phyloP scores from a whole-genome alignment of 2,329 filamentous ascomycete species.

The Colletotrichum siamense region DNA sequence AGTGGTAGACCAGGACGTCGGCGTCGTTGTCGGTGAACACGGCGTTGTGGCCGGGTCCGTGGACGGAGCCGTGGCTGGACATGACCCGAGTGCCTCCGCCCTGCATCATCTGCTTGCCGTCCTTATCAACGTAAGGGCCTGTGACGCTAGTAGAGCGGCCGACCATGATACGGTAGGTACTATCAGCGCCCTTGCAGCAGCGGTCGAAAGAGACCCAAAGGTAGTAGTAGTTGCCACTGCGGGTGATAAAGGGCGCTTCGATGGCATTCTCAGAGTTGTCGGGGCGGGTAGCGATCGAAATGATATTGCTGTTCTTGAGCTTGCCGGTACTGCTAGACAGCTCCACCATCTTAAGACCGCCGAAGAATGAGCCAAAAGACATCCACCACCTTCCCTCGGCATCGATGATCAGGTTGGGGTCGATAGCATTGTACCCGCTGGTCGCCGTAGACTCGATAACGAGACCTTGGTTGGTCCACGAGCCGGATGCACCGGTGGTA shows the following conservation, averaged over 20 bases:
- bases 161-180: slow-evolving; percentile 37
- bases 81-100: slow-evolving; percentile 35
- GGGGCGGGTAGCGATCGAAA: slow-evolving; percentile 29
- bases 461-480: slow-evolving; percentile 34
- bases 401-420: slow-evolving; percentile 33
- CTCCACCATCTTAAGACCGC: slow-evolving; percentile 34
- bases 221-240: slow-evolving; percentile 33
- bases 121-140: slow-evolving; percentile 32
- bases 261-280: slow-evolving; percentile 26
- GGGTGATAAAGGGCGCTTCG: slow-evolving; percentile 35
- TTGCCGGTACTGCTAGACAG: slow-evolving; percentile 30
- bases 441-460: slow-evolving; percentile 28
- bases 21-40: slow-evolving; percentile 34
- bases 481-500: slow-evolving; percentile 31
- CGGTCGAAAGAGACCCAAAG: slow-evolving; percentile 36
- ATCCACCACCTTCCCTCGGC: slow-evolving; percentile 33
- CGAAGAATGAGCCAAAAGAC: slow-evolving; percentile 36
- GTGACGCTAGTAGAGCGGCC: slow-evolving; percentile 32
- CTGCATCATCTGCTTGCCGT: slow-evolving; percentile 29
- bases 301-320: slow-evolving; percentile 23
- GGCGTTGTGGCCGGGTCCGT: slow-evolving; percentile 36
- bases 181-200: slow-evolving; percentile 33
- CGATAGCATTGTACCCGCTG: slow-evolving; percentile 34
- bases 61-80: slow-evolving; percentile 31
- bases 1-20: slow-evolving; percentile 37